Evolutionary conservation across 208 protist genomes (phyloP), one percentile per base, ranked within the genome.

Genomic region (Leishmania guyanensis): DNA sequence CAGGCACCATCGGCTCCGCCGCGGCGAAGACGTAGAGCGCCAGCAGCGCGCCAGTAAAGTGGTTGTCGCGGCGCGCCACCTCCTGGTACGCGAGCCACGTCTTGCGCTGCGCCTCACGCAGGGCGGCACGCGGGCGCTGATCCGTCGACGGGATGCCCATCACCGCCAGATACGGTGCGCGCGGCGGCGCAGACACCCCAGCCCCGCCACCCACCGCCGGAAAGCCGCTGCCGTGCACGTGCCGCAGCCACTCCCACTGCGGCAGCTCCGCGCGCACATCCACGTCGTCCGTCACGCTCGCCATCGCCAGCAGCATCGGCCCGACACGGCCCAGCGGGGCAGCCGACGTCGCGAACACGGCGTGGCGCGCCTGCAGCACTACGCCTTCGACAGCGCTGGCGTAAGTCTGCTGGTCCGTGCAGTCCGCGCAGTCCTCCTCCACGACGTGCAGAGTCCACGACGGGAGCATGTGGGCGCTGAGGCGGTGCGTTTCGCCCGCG

Each of bases 231-330:
- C 71, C 71, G 75, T 78, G 68, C 75, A 68, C 75, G 39, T 68
- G 54, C 60, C 75, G 53, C 53, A 85, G 14, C 82, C 82, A 85
- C 65, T 65, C 58, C 82, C 82, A 85, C 48, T 46, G 39, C 58
- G 12, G 9, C 16, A 85, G 16, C 65, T 85, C 82, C 36, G 20
- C 14, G 16, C n/a, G 46, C 22, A 79, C 9, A 12, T 36, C 43
- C 20, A 85, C 46, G 72, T 81, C 82, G 65, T 85, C 82, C 51
- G 82, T 85, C 53, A 85, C 82, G 65, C 82, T 85, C n/a, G 82
- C 46, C 46, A 85, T 85, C 29, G 82, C 82, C 17, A 85, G 72
- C 36, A 85, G 71, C 82, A 85, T 85, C 77, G 82, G 82, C 50
- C 82, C 82, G 12, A 85, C 80, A 33, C 77, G 69, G 9, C 82